A percentile compares a stretch with the other conserved stretches of the same genome.
These are phyloP conservation scores for Candida broadrunensis DNA, from an alignment of 805 yeast genomes.

Conservation along the genomic window DNA sequence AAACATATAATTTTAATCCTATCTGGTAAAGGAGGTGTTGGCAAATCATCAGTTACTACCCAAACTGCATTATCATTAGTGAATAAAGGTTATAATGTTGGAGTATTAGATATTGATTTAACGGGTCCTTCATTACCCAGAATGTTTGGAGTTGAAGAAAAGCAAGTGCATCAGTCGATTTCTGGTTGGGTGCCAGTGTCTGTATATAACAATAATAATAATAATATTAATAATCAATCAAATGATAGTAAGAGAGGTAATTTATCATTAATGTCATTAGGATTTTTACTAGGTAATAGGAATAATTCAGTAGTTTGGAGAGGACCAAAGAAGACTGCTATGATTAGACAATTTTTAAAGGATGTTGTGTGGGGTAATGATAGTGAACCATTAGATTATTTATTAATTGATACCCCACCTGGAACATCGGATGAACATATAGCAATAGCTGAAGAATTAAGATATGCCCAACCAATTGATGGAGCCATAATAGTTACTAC, in stretches of 20 bases:
- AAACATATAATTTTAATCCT: conserved; percentile 78
- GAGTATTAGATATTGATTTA: conserved; percentile 89
- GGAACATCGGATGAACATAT: conserved; percentile 99
- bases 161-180: conserved; percentile 75
- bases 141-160: conserved; percentile 86
- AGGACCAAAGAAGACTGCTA: conserved; percentile 97
- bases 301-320: conserved; percentile 96
- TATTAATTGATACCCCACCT: conserved; percentile 95
- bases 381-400: conserved; percentile 52
- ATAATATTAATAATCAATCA: conserved; percentile 1
- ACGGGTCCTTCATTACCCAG: conserved; percentile 97
- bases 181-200: conserved; percentile 92
- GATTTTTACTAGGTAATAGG: conserved; percentile 78
- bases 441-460: conserved; percentile 88
- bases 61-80: conserved; percentile 86
- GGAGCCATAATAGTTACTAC: conserved; percentile 96
- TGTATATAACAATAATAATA: conserved; percentile 20
- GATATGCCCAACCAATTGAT: conserved; percentile 63
- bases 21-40: conserved; percentile 97
- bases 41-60: conserved; percentile 93
- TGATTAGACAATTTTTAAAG: conserved; percentile 88
- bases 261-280: conserved; percentile 78
- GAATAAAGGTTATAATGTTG: conserved; percentile 73
- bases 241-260: conserved; percentile 24
- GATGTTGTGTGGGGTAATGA: conserved; percentile 89